Evolutionary conservation across 2,329 filamentous ascomycete genomes (phyloP), one percentile per base, ranked within the genome.

Genomic region (Penicillium sp.): DNA sequence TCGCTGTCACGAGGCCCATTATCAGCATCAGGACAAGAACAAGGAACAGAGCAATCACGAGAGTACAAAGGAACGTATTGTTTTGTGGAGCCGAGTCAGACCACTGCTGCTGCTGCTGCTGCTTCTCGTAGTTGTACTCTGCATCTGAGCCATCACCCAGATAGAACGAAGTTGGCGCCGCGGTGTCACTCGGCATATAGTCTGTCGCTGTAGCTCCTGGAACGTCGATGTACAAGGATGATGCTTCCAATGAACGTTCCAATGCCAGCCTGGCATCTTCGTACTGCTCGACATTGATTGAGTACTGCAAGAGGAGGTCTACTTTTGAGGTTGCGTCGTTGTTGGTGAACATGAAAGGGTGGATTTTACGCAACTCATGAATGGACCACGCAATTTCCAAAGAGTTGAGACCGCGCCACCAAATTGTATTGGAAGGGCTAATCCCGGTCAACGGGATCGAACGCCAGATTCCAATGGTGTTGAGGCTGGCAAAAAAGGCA

Each of bases 301-400:
- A 27, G 10, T 50, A 32, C 14, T 44, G 32, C 2, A 29, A 10
- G 5, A 34, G n/a, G 4, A 44, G 19, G 26, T 54, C 51, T 14
- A 39, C 0, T 2, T 26, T 6, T 6, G 46, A 39, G 19, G 14
- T 4, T 16, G 32, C 13, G 7, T 50, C 39, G 13, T 39, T 2
- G 9, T 43, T 0, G 14, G 51, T 10, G 19, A 50, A 54, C 4
- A 54, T 14, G 0, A 13, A 34, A 18, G 39, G 51, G 7, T 44
- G 46, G 0, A 44, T 3, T 11, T 26, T 13, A 26, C 34, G 46
- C 13, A 50, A 13, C 3, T 11, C 4, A 26, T 50, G 26, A n/a
- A 54, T 27, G n/a, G 51, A 29, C 7, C 13, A 41, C 1, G 19
- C 51, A 19, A 54, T 34, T 23, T 54, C 51, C 1, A 54, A n/a